Percentiles rank a stretch among this genome's conserved stretches.
Conservation (phyloP, 2,329 filamentous ascomycete genomes). For the Nemania sp. region DNA sequence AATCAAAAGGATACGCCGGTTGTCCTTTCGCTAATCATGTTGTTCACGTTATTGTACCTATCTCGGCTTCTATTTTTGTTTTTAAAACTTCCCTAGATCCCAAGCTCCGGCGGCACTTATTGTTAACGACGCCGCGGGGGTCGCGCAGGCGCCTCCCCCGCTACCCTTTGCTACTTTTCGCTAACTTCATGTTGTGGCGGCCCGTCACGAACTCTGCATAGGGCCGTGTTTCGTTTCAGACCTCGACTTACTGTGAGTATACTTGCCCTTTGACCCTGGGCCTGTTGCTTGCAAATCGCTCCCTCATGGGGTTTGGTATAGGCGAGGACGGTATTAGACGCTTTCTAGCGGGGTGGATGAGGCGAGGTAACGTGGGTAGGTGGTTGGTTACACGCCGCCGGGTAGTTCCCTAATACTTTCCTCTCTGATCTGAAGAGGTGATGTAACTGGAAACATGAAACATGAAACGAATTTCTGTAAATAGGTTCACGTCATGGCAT, state of each 20-base stretch:
- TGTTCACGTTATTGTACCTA: background rate
- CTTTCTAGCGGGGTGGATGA: background rate
- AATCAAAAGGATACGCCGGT: background rate
- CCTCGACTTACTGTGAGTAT: background rate
- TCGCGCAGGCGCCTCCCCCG: background rate
- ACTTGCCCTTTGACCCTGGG: background rate
- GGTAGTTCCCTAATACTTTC: background rate
- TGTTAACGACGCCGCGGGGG: background rate
- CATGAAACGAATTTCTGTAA: constrained; percentile 26
- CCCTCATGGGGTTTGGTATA: background rate
- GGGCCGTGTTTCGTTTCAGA: background rate
- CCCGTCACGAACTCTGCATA: background rate
- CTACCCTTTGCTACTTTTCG: background rate
- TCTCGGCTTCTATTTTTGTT: background rate
- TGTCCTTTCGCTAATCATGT: background rate
- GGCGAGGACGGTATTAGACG: background rate
- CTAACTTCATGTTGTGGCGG: background rate
- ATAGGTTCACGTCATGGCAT: constrained; percentile 14
- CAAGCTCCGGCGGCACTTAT: background rate
- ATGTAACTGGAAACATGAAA: constrained; percentile 26
- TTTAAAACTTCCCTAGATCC: background rate
- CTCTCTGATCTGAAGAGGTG: background rate
- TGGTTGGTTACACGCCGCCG: background rate
- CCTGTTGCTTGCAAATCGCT: background rate
- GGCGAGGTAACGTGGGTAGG: background rate